Evolutionary conservation across 23 red algal species (phyloP), one percentile per base, ranked within the genome.

Genomic region (Pyropia yezoensis): DNA sequence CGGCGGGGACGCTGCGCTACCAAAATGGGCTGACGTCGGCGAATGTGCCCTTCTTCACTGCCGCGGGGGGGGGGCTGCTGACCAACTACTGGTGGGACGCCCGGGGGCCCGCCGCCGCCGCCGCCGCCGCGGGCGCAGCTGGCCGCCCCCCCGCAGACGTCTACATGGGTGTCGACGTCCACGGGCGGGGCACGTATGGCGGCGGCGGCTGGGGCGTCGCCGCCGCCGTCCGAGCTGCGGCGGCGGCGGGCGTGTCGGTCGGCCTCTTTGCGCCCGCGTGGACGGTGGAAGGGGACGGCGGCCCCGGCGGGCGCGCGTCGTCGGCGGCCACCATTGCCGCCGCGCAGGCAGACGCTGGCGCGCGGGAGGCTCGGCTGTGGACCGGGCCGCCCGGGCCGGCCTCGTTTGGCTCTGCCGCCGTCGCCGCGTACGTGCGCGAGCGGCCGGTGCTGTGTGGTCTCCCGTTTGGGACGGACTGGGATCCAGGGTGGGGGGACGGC

Each of bases 261-360:
- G 90, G 82, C 14, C 47, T 95, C 1, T 95, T 95, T 66, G 90
- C 90, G 0, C 78, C 83, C 25, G 81, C 77, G 3, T 95, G 90
- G 90, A 95, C 90, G 3, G 68, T 76, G 15, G 81, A 87, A 8
- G 39, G 39, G 11, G 39, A 13, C 39, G 39, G 39, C 9, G 39
- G 39, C 3, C 39, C 39, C 4, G 39, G 39, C 39, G 39, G 39
- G 6, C 11, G 39, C 7, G 39, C 39, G 1, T 74, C 65, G 23
- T 72, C 67, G 18, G 58, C 78, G 19, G 67, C 78, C 9, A 72
- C 71, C 47, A 58, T 72, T 22, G 16, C 47, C 18, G 66, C 71
- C 47, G 66, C 78, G 18, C 65, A 68, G 50, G 67, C 71, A 6
- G 39, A 3, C 39, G 39, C 39, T 3, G 39, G 4, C 39, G 39